These are phyloP conservation scores for Cystobasidium pallidum DNA, from an alignment of 1,284 basidiomycete species.

Conservation along the genomic window DNA sequence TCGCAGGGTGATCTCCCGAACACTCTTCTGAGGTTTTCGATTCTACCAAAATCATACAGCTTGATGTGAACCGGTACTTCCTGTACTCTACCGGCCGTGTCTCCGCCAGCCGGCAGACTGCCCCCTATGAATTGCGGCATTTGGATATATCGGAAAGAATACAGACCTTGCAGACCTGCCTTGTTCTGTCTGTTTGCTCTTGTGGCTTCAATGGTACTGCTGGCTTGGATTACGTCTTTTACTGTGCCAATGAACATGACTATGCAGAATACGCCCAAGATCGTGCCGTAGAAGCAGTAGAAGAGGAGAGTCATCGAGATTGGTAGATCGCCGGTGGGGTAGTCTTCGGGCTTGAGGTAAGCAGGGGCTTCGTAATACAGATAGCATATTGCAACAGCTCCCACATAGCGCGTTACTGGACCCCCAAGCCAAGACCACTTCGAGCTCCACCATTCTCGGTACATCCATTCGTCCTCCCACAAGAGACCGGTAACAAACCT, in stretches of 20 bases:
- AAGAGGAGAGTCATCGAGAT: slow-evolving; percentile 17
- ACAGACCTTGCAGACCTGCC: not conserved
- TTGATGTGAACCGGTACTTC: not conserved
- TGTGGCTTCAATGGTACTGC: slow-evolving; percentile 30
- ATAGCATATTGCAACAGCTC: slow-evolving; percentile 23
- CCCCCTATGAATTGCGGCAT: not conserved
- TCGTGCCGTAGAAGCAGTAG: slow-evolving; percentile 14
- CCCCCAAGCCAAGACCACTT: slow-evolving; percentile 41
- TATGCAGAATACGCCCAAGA: slow-evolving; percentile 21
- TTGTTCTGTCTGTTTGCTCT: slow-evolving; percentile 2
- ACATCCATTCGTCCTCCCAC: slow-evolving; percentile 27
- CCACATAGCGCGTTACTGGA: slow-evolving; percentile 33
- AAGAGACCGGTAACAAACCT: slow-evolving; percentile 3
- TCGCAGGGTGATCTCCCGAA: slow-evolving; percentile 7
- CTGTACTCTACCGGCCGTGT: not conserved
- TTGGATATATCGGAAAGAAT: slow-evolving; percentile 7
- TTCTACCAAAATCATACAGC: slow-evolving; percentile 26
- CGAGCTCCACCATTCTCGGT: slow-evolving; percentile 32
- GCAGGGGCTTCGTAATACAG: not conserved
- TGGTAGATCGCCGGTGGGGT: not conserved
- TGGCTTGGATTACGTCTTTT: not conserved
- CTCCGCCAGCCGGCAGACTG: not conserved
- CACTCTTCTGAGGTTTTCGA: slow-evolving; percentile 3
- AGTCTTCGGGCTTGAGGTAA: too few species aligned
- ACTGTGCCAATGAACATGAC: not conserved